Conservation (phyloP, 78 protist species). For the Planoprotostelium fungivorum region DNA sequence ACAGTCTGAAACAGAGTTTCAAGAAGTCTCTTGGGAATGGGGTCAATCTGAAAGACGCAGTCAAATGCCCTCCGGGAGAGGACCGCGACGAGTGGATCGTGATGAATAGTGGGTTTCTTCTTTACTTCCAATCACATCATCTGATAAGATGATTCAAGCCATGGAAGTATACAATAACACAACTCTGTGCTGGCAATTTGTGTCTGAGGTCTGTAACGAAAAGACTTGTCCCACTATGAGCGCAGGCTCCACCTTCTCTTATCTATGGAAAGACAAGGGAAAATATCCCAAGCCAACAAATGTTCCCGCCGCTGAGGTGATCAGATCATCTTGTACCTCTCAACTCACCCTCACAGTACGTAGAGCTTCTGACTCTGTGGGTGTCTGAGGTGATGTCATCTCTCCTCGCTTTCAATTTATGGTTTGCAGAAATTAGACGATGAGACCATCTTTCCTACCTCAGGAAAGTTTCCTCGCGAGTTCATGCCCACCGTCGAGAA, state of each 20-base stretch:
- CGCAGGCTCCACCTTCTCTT: background rate
- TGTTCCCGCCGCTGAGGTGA: background rate
- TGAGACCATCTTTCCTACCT: background rate
- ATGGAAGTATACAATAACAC: background rate
- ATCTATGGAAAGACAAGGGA: background rate
- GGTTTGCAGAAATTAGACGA: background rate
- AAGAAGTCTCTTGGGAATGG: background rate
- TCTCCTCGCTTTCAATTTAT: background rate
- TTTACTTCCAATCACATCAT: background rate
- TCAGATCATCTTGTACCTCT: background rate
- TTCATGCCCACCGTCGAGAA: background rate
- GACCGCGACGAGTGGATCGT: background rate
- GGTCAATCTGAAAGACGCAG: background rate
- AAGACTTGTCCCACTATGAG: background rate
- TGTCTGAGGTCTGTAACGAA: background rate
- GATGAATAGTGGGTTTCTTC: background rate
- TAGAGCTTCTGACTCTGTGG: background rate
- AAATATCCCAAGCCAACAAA: background rate
- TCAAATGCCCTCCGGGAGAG: background rate
- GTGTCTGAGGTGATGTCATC: background rate
- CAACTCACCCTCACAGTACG: background rate
- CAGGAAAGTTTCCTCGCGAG: background rate
- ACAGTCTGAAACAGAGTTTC: background rate
- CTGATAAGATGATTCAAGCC: background rate
- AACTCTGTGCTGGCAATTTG: background rate